phyloP scores from a whole-genome alignment of 1,139 yeast species.

The Pichia sp. region DNA sequence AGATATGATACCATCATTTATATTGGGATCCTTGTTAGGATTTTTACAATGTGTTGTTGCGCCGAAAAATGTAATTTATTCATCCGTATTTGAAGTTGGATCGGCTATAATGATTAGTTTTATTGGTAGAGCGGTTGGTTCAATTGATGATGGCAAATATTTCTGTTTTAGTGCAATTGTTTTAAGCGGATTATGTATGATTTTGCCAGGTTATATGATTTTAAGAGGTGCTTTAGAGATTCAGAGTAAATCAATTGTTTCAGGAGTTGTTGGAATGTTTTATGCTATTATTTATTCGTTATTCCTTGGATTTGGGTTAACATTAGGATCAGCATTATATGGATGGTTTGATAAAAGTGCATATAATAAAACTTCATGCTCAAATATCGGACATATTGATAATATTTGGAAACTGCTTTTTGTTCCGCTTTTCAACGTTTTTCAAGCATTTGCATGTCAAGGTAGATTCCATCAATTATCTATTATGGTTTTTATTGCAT shows the following conservation, averaged over 20 bases:
- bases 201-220: constrained; percentile 88
- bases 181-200: constrained; percentile 83
- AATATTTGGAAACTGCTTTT: constrained; percentile 60
- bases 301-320: constrained; percentile 86
- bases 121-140: constrained; percentile 81
- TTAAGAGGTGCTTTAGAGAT: constrained; percentile 84
- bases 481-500: constrained; percentile 66
- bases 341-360: constrained; percentile 85
- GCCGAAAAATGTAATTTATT: constrained; percentile 74
- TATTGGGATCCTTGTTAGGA: constrained; percentile 77
- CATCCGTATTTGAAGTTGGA: constrained; percentile 85
- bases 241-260: constrained; percentile 80
- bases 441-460: constrained; percentile 72
- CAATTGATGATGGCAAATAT: constrained; percentile 49
- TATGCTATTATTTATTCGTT: constrained; percentile 88
- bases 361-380: constrained; percentile 58
- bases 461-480: constrained; percentile 77
- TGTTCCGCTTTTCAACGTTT: constrained; percentile 68
- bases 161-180: constrained; percentile 87
- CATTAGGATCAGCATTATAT: constrained; percentile 83
- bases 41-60: constrained; percentile 72
- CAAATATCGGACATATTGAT: constrained; percentile 35
- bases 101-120: constrained; percentile 83
- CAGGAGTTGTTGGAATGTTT: constrained; percentile 93
- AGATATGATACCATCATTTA: constrained; percentile 75